Conservation (phyloP, 2,329 filamentous ascomycete species). For the Microcyclosporella mali region DNA sequence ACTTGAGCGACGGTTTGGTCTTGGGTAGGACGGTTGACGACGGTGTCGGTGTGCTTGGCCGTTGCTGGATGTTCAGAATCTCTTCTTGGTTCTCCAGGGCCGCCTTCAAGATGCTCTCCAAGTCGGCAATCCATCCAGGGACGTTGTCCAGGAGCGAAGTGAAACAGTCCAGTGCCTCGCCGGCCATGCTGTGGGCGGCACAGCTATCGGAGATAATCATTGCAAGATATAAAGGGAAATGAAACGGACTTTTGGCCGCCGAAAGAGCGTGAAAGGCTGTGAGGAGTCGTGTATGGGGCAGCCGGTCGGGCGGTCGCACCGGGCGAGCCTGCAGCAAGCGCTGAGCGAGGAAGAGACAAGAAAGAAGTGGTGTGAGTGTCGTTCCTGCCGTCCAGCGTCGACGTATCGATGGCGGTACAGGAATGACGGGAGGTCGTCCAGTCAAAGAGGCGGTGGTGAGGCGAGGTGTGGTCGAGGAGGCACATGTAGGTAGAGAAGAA, state of each 20-base stretch:
- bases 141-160: slow-evolving; percentile 25
- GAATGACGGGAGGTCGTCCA: too few species aligned
- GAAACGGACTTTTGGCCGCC: slow-evolving; percentile 1
- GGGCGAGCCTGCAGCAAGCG: slow-evolving; percentile 2
- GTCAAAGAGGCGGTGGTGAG: too few species aligned
- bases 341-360: too few species aligned
- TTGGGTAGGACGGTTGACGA: slow-evolving; percentile 1
- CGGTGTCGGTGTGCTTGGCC: slow-evolving; percentile 6
- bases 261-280: slow-evolving; percentile 5
- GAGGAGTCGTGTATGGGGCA: slow-evolving; percentile 2
- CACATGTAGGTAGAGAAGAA: too few species aligned
- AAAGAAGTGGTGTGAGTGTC: too few species aligned
- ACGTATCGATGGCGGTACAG: too few species aligned
- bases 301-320: slow-evolving; percentile 3
- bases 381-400: too few species aligned
- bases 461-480: too few species aligned
- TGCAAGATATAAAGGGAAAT: background rate
- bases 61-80: slow-evolving; percentile 20
- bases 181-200: slow-evolving; percentile 22
- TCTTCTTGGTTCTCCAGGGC: slow-evolving; percentile 25
- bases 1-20: slow-evolving; percentile 22
- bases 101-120: slow-evolving; percentile 25
- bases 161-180: slow-evolving; percentile 27
- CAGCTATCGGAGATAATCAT: background rate
- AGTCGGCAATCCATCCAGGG: slow-evolving; percentile 28